phyloP scores from a whole-genome alignment of 768 basidiomycete genomes.

The Phallus indusiatus region DNA sequence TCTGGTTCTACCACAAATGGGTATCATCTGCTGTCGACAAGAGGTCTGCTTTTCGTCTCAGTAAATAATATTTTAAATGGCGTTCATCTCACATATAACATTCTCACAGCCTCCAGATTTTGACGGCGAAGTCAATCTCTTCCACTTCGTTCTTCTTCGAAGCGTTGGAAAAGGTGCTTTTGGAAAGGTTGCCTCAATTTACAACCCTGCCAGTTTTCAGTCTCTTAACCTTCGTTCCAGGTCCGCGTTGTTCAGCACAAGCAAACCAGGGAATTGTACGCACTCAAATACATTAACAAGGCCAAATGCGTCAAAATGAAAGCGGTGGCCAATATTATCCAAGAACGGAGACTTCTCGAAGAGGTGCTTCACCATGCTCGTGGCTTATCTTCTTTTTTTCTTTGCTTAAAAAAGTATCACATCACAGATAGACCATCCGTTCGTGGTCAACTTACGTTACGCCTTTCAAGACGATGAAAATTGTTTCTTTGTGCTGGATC shows the following conservation, averaged over 20 bases:
- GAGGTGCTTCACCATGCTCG: slow-evolving; percentile 49
- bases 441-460: slow-evolving; percentile 89
- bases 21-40: slow-evolving; percentile 77
- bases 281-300: slow-evolving; percentile 99
- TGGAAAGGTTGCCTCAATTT: slow-evolving; percentile 61
- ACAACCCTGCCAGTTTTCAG: neutral
- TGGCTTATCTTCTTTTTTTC: slow-evolving; percentile 4
- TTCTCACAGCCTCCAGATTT: slow-evolving; percentile 77
- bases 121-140: slow-evolving; percentile 91
- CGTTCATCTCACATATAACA: slow-evolving; percentile 1
- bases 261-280: slow-evolving; percentile 92
- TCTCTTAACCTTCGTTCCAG: slow-evolving; percentile 33
- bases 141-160: slow-evolving; percentile 89
- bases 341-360: slow-evolving; percentile 89
- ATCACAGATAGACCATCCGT: slow-evolving; percentile 87
- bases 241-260: slow-evolving; percentile 99
- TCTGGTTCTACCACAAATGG: slow-evolving; percentile 38
- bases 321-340: slow-evolving; percentile 93
- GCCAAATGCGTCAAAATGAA: slow-evolving; percentile 97
- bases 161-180: slow-evolving; percentile 99
- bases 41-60: slow-evolving; percentile 35
- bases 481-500: slow-evolving; percentile 95
- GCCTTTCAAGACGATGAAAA: slow-evolving; percentile 98
- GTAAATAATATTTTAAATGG: neutral
- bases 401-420: slow-evolving; percentile 16